Evolutionary conservation across 192 early-diverging fungal genomes (phyloP).

Genomic region (Hyaloraphidium curvatum): DNA sequence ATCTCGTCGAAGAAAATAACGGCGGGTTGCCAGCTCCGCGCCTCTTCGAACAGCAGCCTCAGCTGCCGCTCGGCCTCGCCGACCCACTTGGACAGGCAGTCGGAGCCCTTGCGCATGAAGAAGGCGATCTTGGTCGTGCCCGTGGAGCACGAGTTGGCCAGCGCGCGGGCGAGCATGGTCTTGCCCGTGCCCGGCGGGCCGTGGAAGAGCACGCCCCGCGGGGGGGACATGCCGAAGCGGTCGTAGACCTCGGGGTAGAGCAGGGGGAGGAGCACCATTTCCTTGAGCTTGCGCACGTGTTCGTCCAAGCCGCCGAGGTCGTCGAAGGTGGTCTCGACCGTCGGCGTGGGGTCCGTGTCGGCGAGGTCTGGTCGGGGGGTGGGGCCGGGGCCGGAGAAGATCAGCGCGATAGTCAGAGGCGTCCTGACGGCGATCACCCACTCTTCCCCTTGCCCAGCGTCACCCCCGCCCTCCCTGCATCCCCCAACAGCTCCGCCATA

Average conservation of each 20-base stretch:
- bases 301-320: too few species aligned
- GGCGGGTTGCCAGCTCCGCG: constrained; percentile 39
- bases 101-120: constrained; percentile 49
- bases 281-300: constrained; percentile 25
- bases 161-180: constrained; percentile 37
- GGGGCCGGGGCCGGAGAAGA: too few species aligned
- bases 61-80: constrained; percentile 50
- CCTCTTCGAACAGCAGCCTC: constrained; percentile 44
- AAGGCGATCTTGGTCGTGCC: constrained; percentile 31
- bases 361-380: too few species aligned
- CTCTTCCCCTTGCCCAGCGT: too few species aligned
- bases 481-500: background rate
- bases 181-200: constrained; percentile 56
- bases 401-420: too few species aligned
- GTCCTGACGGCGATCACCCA: too few species aligned
- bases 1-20: constrained; percentile 74
- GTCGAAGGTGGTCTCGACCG: too few species aligned
- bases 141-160: constrained; percentile 24
- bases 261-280: constrained; percentile 58
- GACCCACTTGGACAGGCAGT: constrained; percentile 53
- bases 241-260: constrained; percentile 47
- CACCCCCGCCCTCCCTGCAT: too few species aligned
- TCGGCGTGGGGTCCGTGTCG: too few species aligned
- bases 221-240: constrained; percentile 30
- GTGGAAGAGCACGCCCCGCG: constrained; percentile 49